Evolutionary conservation across 2,329 filamentous ascomycete species (phyloP).

Genomic region (Paecilomyces formosus): DNA sequence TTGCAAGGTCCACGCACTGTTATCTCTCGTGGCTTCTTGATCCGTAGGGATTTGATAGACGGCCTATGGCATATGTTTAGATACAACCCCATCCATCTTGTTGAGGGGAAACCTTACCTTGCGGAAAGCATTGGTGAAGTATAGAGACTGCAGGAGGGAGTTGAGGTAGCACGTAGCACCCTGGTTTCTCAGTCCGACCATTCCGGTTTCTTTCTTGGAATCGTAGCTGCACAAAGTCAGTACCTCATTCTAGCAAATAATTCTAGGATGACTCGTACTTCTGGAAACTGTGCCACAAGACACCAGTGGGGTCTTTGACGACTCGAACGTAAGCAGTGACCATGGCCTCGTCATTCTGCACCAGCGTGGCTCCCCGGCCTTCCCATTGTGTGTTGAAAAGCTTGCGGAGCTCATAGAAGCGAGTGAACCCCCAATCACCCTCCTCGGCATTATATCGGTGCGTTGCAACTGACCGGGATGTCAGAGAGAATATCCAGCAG

Average conservation of each 20-base stretch:
- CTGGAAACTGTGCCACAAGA: constrained; percentile 41
- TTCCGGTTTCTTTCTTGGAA: constrained; percentile 98
- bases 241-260: constrained; percentile 20
- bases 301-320: constrained; percentile 42
- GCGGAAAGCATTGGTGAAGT: constrained; percentile 86
- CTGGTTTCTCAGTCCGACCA: constrained; percentile 93
- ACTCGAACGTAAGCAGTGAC: constrained; percentile 42
- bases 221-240: constrained; percentile 61
- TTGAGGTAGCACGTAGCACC: constrained; percentile 88
- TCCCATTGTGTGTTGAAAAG: constrained; percentile 78
- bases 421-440: constrained; percentile 97
- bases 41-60: constrained; percentile 96
- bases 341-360: constrained; percentile 41
- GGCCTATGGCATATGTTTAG: constrained; percentile 48
- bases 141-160: constrained; percentile 74
- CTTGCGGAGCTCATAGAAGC: constrained; percentile 80
- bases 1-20: constrained; percentile 91
- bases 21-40: constrained; percentile 68
- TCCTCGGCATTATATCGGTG: constrained; percentile 96
- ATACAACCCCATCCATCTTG: constrained; percentile 5
- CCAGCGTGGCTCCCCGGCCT: constrained; percentile 50
- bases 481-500: constrained; percentile 5
- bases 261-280: constrained; percentile 21
- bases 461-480: constrained; percentile 56
- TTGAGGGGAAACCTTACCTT: constrained; percentile 51